Conservation (phyloP, 2,329 filamentous ascomycete species). For the Fusarium coffeatum region DNA sequence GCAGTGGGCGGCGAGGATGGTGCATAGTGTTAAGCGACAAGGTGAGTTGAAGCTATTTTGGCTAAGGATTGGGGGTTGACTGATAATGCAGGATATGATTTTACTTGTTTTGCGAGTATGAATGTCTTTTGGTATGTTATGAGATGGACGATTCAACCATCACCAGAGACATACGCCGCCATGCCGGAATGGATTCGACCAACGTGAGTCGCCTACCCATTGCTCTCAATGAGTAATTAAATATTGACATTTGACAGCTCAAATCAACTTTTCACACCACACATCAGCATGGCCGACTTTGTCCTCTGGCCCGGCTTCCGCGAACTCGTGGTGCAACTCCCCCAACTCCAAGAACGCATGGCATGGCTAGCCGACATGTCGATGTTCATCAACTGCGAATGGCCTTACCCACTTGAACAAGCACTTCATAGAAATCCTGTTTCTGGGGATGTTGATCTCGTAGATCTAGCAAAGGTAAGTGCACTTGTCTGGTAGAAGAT, state of each 20-base stretch:
- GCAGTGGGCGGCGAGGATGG: slow-evolving; percentile 29
- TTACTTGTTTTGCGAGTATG: slow-evolving; percentile 22
- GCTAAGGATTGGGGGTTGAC: accelerated
- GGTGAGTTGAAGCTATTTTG: background rate
- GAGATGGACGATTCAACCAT: slow-evolving; percentile 23
- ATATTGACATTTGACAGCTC: accelerated
- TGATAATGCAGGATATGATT: background rate
- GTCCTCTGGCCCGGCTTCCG: slow-evolving; percentile 17
- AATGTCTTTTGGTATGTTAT: slow-evolving; percentile 27
- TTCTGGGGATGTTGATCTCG: background rate
- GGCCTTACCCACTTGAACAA: slow-evolving; percentile 13
- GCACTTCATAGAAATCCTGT: background rate
- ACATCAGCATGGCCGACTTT: slow-evolving; percentile 24
- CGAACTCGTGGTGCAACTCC: slow-evolving; percentile 17
- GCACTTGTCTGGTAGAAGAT: accelerated
- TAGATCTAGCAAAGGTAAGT: slow-evolving; percentile 13
- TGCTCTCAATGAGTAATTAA: no score
- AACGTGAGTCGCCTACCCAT: background rate
- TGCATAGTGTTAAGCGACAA: slow-evolving; percentile 19
- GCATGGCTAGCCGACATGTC: slow-evolving; percentile 17
- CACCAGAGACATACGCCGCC: slow-evolving; percentile 14
- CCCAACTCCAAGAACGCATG: slow-evolving; percentile 26
- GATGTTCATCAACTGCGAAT: slow-evolving; percentile 1
- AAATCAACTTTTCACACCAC: slow-evolving; percentile 8
- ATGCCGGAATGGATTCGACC: slow-evolving; percentile 33